Evolutionary conservation across 139 green algal species (phyloP), one percentile per base, ranked within the genome.

Genomic region (Chlamydomonas schloesseri): DNA sequence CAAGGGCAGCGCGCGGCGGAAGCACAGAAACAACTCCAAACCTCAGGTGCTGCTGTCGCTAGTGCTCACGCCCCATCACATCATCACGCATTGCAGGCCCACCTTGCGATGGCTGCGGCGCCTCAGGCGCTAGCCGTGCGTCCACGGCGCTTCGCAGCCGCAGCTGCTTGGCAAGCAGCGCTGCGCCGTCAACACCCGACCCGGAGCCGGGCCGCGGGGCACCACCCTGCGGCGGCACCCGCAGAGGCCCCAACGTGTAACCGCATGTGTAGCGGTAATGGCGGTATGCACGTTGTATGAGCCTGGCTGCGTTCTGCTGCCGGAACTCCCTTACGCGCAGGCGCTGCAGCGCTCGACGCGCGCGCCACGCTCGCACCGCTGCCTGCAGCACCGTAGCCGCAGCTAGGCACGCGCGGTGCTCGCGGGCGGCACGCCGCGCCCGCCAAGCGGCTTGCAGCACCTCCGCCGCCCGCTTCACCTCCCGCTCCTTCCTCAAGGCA

Each of bases 91-190:
- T 31, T 17, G 3, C 65, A 29, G 14, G 5, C 14, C n/a, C n/a
- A 37, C n/a, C 5, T 71, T 11, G 8, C n/a, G 14, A 11, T 11
- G 33, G 33, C 53, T 26, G 37, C 26, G 58, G 24, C 6, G 46
- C 26, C 36, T 88, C 83, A 0, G 83, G 83, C 23, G 83, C 83
- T 17, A 68, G 36, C 20, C 83, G 71, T 0, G 71, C 60, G 47
- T 88, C 83, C 62, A 76, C 29, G 1, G 73, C 64, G 29, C 83
- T 77, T 33, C 83, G 72, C 62, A 88, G 62, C 60, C 83, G 73
- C 73, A 88, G 73, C 67, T 73, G 72, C 73, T 64, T 77, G 9
- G 50, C 46, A 1, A 88, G 83, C 73, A 88, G 46, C 33, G 73
- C 58, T 0, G 72, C 72, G 34, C 47, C 42, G 29, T 85, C 79